Evolutionary conservation across 345 rosid species (phyloP).

Genomic region (Cochlearia excelsa): DNA sequence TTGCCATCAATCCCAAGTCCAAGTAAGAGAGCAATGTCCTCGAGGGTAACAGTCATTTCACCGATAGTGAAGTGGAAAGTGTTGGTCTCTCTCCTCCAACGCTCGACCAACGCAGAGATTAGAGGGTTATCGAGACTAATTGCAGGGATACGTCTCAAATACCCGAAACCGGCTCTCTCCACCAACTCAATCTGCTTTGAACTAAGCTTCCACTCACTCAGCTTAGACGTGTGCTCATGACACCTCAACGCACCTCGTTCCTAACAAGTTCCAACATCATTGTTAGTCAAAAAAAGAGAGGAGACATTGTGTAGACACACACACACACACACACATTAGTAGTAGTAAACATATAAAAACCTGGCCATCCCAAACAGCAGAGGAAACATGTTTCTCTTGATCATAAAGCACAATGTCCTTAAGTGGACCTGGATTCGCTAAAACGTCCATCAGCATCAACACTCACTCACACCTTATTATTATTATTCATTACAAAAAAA

Average conservation of each 20-base stretch:
- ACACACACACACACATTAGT: too few relatives aligned
- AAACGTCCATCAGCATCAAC: constrained; percentile 48
- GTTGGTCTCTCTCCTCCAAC: constrained; percentile 96
- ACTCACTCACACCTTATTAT: constrained; percentile 1
- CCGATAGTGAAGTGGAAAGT: constrained; percentile 85
- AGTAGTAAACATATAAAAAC: constrained; percentile 24
- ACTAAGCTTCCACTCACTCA: constrained; percentile 83
- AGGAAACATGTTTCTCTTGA: constrained; percentile 81
- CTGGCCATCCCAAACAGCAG: constrained; percentile 88
- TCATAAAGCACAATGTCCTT: constrained; percentile 61
- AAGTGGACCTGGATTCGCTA: constrained; percentile 67
- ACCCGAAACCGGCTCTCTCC: constrained; percentile 85
- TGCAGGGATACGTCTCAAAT: constrained; percentile 81
- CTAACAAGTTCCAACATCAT: constrained; percentile 36
- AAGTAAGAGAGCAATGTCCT: constrained; percentile 71
- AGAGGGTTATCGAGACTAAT: constrained; percentile 92
- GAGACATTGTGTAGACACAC: neutral
- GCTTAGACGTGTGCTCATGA: constrained; percentile 92
- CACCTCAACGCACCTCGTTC: constrained; percentile 98
- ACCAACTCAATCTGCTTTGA: constrained; percentile 74
- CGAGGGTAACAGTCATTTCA: constrained; percentile 89
- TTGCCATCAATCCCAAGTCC: constrained; percentile 89
- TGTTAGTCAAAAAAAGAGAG: neutral
- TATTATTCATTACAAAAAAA: neutral
- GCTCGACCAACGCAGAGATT: constrained; percentile 86